Base-by-base conservation (phyloP, 805 yeast genomes). In the Kodamaea sagamina region DNA sequence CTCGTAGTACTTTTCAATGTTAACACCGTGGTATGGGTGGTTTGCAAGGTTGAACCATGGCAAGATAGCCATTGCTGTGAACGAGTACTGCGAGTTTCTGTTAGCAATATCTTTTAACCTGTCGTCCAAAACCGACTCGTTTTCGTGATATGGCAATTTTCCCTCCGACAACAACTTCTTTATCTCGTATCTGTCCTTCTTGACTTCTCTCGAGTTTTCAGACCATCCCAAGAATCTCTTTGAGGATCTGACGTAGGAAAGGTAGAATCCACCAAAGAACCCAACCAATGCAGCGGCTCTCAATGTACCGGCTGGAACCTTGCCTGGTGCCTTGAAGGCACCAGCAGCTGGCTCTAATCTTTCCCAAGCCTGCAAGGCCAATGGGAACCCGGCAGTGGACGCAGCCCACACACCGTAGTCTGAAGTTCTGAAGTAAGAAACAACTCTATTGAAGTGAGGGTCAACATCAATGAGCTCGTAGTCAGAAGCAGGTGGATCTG, bases 31-130 rank as follows among this genome's bases (percentile, higher is more conserved):
- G 68, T 80, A 82, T 53, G 86, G 89, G 64, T 87, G 96, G 61
- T 80, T 68, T 36, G 81, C 89, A 49, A 85, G 69, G 67, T 88
- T 88, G 72, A 88, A 86, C 88, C 89, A 82, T 17, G 95, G 95
- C 55, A 87, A 62, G 47, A 85, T 58, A 43, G 81, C 77, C 53
- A 82, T 59, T 43, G 73, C 67, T 44, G 79, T 62, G 57, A 79
- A 80, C 6, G 95, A 79, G 58, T 81, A 81, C 52, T 82, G 84
- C 17, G 93, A 83, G 72, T 85, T 84, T 68, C 89, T 77, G 55
- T 85, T 79, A 47, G 95, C 81, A 50, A 84, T 74, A 52, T 81
- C 85, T 63, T 86, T 87, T 55, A 84, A 64, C 71, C 88, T 78
- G 47, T 81, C 84, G 37, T 79, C 75, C 65, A 87, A 72, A 18